Conservation (phyloP, 768 basidiomycete genomes). For the Boletus barrowsii region DNA sequence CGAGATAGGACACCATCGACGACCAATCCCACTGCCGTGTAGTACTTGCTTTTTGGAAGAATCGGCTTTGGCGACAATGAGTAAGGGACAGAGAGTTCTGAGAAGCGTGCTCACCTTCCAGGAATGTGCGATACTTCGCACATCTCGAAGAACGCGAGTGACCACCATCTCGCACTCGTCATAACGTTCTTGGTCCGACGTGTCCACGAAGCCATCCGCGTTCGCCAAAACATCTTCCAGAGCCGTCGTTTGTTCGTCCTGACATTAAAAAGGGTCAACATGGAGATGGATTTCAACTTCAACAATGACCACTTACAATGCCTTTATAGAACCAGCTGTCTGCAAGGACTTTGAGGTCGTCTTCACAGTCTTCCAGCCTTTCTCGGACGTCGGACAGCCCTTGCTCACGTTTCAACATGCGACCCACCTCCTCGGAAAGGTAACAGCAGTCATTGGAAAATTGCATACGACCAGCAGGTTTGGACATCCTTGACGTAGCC, state of each 20-base stretch:
- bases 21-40: constrained; percentile 66
- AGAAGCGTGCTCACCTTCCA: constrained; percentile 63
- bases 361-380: constrained; percentile 49
- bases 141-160: constrained; percentile 56
- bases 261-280: background rate
- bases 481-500: constrained; percentile 45
- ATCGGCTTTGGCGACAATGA: constrained; percentile 45
- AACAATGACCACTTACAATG: constrained; percentile 47
- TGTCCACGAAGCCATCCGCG: constrained; percentile 66
- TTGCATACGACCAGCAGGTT: constrained; percentile 59
- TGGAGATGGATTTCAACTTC: background rate
- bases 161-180: constrained; percentile 74
- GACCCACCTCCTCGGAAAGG: constrained; percentile 49
- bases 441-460: constrained; percentile 83
- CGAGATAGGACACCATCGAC: constrained; percentile 65
- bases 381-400: constrained; percentile 36
- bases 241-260: constrained; percentile 24
- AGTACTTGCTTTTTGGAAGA: constrained; percentile 69
- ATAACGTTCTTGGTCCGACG: constrained; percentile 68
- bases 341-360: constrained; percentile 51
- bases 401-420: constrained; percentile 28
- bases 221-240: constrained; percentile 45
- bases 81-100: background rate
- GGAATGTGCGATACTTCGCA: constrained; percentile 58
- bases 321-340: constrained; percentile 71